A percentile compares a stretch with the other conserved stretches of the same genome.
Evolutionary conservation across 2,329 filamentous ascomycete species (phyloP).

Genomic region (Nemania sp.): DNA sequence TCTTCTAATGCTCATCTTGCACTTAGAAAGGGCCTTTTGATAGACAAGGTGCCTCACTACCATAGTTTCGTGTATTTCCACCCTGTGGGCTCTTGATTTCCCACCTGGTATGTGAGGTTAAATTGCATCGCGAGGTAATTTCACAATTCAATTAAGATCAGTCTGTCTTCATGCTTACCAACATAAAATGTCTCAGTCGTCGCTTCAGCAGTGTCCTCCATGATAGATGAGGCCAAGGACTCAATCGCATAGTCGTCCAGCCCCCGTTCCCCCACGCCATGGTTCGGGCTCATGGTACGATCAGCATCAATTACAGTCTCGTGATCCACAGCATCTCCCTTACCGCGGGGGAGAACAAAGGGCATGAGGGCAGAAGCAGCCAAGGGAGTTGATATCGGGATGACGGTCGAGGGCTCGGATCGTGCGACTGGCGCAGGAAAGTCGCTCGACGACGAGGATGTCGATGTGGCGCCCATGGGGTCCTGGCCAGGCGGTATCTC

Average conservation of each 20-base stretch:
- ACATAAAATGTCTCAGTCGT: constrained; percentile 33
- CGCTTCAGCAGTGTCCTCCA: constrained; percentile 33
- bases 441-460: constrained; percentile 26
- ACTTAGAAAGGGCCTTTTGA: neutral
- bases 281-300: constrained; percentile 9
- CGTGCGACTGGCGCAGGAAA: constrained; percentile 16
- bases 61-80: neutral
- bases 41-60: neutral
- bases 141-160: neutral
- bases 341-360: constrained; percentile 12
- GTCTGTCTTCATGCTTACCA: constrained; percentile 23
- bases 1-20: neutral
- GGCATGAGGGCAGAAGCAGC: constrained; percentile 12
- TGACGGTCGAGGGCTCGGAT: constrained; percentile 18
- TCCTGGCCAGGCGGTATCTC: constrained; percentile 1
- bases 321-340: constrained; percentile 10
- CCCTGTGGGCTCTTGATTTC: neutral
- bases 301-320: constrained; percentile 12
- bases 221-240: constrained; percentile 32
- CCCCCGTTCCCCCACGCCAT: constrained; percentile 17
- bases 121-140: neutral
- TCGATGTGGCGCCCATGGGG: constrained; percentile 15
- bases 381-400: constrained; percentile 22
- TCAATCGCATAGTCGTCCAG: constrained; percentile 34
- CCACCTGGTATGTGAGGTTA: neutral